Evolutionary conservation across 108 stramenopile species (phyloP).

Genomic region (Seminavis robusta): DNA sequence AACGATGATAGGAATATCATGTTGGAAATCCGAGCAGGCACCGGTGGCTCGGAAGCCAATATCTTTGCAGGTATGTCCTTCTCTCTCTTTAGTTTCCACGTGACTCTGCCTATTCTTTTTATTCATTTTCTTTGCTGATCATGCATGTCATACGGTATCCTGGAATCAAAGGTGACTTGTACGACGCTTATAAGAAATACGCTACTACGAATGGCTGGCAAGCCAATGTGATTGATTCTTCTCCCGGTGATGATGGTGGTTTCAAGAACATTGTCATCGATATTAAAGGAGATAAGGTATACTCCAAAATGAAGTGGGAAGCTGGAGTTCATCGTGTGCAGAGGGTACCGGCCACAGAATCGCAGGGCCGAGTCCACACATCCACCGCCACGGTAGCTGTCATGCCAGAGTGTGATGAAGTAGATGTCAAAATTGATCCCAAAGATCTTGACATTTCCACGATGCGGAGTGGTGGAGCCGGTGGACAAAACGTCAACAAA

Average conservation of each 20-base stretch:
- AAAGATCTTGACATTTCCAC: slow-evolving; percentile 88
- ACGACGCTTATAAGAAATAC: slow-evolving; percentile 89
- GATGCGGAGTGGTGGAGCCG: slow-evolving; percentile 92
- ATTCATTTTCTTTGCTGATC: background rate
- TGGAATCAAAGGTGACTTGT: slow-evolving; percentile 74
- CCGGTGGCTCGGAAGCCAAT: slow-evolving; percentile 95
- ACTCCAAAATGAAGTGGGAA: slow-evolving; percentile 92
- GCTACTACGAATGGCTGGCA: slow-evolving; percentile 80
- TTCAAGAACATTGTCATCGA: slow-evolving; percentile 86
- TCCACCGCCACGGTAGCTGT: slow-evolving; percentile 94
- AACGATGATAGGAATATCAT: slow-evolving; percentile 92
- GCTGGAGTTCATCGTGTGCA: slow-evolving; percentile 98
- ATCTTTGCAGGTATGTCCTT: slow-evolving; percentile 79
- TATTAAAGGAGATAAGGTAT: slow-evolving; percentile 82
- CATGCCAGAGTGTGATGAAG: slow-evolving; percentile 85
- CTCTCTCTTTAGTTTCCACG: background rate
- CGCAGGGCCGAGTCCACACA: slow-evolving; percentile 91
- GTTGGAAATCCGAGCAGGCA: slow-evolving; percentile 95
- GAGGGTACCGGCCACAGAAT: slow-evolving; percentile 95
- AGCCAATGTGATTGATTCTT: slow-evolving; percentile 64
- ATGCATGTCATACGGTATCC: background rate
- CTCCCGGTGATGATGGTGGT: slow-evolving; percentile 87
- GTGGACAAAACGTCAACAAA: slow-evolving; percentile 99
- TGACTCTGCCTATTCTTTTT: too few relatives aligned
- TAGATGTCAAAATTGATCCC: slow-evolving; percentile 81